Evolutionary conservation across 257 asterid species (phyloP).

Genomic region (Sherardia arvensis): DNA sequence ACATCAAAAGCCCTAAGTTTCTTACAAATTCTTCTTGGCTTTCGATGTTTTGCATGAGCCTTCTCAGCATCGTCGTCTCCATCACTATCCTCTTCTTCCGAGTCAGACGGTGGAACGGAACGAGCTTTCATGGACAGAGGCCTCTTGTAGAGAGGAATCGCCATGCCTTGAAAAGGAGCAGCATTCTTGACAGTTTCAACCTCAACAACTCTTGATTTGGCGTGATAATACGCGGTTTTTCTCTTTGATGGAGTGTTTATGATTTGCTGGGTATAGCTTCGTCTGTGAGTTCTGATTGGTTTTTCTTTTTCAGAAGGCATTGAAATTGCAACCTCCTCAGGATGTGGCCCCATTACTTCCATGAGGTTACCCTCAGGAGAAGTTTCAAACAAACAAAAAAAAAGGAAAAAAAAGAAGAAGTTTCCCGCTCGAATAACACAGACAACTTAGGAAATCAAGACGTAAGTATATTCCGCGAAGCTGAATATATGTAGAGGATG

Average conservation of each 20-base stretch:
- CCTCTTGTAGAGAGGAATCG: background rate
- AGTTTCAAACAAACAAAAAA: too few relatives aligned
- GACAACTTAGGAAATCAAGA: too few relatives aligned
- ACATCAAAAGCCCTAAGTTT: background rate
- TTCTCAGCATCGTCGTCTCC: background rate
- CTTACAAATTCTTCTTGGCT: background rate
- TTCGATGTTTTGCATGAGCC: background rate
- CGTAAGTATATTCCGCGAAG: too few relatives aligned
- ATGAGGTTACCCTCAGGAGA: too few relatives aligned
- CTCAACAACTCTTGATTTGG: conserved; percentile 14
- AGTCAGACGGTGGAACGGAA: background rate
- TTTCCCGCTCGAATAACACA: too few relatives aligned
- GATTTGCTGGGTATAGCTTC: conserved; percentile 6
- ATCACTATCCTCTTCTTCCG: background rate
- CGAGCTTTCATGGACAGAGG: conserved; percentile 2
- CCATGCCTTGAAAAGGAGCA: background rate
- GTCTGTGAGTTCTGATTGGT: background rate
- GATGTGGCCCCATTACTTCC: background rate
- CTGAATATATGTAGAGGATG: too few relatives aligned
- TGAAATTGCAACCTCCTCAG: conserved; percentile 9
- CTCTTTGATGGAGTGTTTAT: background rate
- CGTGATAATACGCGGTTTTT: background rate
- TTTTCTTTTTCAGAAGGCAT: background rate
- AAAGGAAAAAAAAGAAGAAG: too few relatives aligned
- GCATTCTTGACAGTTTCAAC: background rate